A percentile compares a stretch with the other conserved stretches of the same genome.
Evolutionary conservation across 371 early-diverging fungal genomes (phyloP).

Genomic region (Mucor racemosus): DNA sequence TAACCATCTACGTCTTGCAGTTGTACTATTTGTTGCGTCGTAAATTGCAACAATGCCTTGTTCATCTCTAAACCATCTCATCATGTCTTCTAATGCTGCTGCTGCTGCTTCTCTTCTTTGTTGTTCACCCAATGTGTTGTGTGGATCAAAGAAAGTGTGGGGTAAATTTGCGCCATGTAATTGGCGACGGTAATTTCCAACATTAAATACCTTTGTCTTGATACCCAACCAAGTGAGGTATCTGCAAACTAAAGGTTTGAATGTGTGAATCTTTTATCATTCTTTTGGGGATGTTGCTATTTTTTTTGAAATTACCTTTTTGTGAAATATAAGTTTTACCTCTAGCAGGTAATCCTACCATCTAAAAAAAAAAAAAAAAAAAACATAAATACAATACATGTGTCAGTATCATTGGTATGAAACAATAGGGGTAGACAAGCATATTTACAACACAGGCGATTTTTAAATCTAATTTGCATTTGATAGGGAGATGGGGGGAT

Average conservation of each 20-base stretch:
- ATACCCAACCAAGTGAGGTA: constrained; percentile 97
- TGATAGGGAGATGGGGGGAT: not conserved
- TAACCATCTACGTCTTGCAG: constrained; percentile 77
- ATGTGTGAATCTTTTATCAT: not conserved
- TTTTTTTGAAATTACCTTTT: constrained; percentile 68
- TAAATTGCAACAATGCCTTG: constrained; percentile 88
- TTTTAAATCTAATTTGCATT: constrained; percentile 48
- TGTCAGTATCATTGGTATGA: not conserved
- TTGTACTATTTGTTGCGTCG: constrained; percentile 97
- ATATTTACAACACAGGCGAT: constrained; percentile 70
- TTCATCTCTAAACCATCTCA: constrained; percentile 86
- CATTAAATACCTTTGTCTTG: constrained; percentile 90
- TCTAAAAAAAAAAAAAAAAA: constrained; percentile 50
- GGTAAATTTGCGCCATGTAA: constrained; percentile 83
- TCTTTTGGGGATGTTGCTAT: too few species aligned
- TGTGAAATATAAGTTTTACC: constrained; percentile 93
- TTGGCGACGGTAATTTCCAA: constrained; percentile 94
- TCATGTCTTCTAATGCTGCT: constrained; percentile 88
- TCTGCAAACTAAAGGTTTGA: constrained; percentile 68
- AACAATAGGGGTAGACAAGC: not conserved
- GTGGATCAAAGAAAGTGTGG: constrained; percentile 93
- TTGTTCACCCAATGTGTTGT: constrained; percentile 74
- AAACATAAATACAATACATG: not conserved
- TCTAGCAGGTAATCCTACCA: constrained; percentile 87
- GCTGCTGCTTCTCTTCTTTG: constrained; percentile 84